phyloP scores from a whole-genome alignment of 108 stramenopile genomes.

The Cyclotella cryptica region DNA sequence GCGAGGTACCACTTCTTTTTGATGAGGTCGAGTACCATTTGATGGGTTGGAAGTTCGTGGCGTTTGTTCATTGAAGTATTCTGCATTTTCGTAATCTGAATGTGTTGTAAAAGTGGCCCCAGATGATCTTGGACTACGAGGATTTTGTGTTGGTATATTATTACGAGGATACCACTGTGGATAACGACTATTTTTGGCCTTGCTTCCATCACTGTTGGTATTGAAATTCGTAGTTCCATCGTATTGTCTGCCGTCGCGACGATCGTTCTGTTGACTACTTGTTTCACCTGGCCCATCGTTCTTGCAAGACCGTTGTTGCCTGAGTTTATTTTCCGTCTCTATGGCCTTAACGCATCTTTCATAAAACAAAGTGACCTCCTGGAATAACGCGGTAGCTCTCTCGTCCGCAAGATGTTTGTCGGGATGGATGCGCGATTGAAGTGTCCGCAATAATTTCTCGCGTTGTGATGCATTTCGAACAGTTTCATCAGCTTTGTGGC shows the following conservation, averaged over 20 bases:
- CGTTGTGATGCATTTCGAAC: constrained; percentile 15
- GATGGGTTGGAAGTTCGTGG: neutral
- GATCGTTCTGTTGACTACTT: too few relatives aligned
- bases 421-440: constrained; percentile 29
- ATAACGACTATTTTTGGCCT: too few relatives aligned
- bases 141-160: too few relatives aligned
- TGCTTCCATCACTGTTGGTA: neutral
- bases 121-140: too few relatives aligned
- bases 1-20: neutral
- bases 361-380: constrained; percentile 30
- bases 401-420: constrained; percentile 32
- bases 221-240: neutral
- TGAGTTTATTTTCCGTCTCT: too few relatives aligned
- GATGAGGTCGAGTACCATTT: neutral
- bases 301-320: too few relatives aligned
- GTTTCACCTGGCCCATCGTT: too few relatives aligned
- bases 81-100: constrained; percentile 18
- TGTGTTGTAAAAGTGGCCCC: neutral
- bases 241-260: constrained; percentile 5
- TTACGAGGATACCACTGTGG: too few relatives aligned
- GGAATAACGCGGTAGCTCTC: constrained; percentile 26
- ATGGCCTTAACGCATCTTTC: constrained; percentile 11
- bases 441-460: constrained; percentile 24
- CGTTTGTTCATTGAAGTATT: neutral
- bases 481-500: neutral